Evolutionary conservation across 2,329 filamentous ascomycete genomes (phyloP), one percentile per base, ranked within the genome.

Genomic region (Teratosphaeria epicoccoides): DNA sequence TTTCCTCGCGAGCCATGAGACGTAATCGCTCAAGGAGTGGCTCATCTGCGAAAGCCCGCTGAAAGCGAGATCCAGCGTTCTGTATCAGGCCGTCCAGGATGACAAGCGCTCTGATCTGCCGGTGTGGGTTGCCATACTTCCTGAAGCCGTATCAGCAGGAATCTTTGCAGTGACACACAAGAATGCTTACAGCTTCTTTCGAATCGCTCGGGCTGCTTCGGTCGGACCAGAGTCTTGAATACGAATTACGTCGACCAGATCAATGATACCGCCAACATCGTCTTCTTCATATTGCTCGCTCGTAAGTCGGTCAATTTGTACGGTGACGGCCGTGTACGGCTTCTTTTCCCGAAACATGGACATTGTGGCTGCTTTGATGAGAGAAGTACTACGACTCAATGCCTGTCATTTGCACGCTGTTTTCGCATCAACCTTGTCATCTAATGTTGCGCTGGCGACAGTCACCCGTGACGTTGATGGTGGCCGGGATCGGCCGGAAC

Each of bases 101-200:
- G 10, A 86, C 85, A 22, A 98, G 79, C 29, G 93, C 87, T 54
- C 93, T 82, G 28, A 97, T 77, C 70, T 98, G 93, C 47, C 89
- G 85, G 69, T 97, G 91, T n/a, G 87, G 78, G 63, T 83, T 95
- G 61, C 93, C 93, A 70, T 98, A 97, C 74, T 98, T 98, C 33
- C 81, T 84, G 56, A 33, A 20, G 44, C n/a, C 17, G 24, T 24
- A 10, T 46, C 20, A 28, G 25, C 20, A 25, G 24, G 24, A 17
- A 17, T 10, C 14, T 12, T 14, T 7, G 44, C 20, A 46, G 12
- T 14, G 6, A 7, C 14, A 24, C 5, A 25, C 12, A 14, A 10
- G 44, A 28, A 43, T 7, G 67, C 80, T 65, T 68, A 84, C 78
- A 98, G 81, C 75, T 97, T 97, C 80, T 98, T 98, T 55, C 93